Percentiles rank a stretch among this genome's conserved stretches.
Evolutionary conservation across 2,329 filamentous ascomycete genomes (phyloP).

Genomic region (Pseudophaeomoniella oleicola): DNA sequence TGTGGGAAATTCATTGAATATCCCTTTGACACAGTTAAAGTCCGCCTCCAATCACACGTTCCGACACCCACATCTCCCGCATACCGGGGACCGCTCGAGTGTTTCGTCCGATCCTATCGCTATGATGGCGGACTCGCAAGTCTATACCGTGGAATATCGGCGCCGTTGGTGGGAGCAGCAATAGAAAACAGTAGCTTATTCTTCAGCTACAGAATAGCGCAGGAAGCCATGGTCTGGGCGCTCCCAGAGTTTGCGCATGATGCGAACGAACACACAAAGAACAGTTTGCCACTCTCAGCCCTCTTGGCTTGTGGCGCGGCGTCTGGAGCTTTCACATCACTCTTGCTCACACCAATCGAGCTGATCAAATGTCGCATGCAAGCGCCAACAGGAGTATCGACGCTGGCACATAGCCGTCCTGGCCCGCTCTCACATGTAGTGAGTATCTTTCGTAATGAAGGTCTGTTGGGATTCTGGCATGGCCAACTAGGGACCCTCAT

Average conservation of each 20-base stretch:
- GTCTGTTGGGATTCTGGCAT: constrained; percentile 80
- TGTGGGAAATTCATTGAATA: constrained; percentile 96
- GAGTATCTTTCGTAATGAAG: constrained; percentile 69
- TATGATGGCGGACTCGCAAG: constrained; percentile 67
- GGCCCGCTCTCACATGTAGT: constrained; percentile 58
- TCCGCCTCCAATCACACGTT: constrained; percentile 85
- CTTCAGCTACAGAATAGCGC: constrained; percentile 64
- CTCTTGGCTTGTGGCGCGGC: constrained; percentile 71
- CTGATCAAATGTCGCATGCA: constrained; percentile 98
- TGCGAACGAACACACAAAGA: constrained; percentile 14
- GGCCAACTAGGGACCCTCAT: constrained; percentile 89
- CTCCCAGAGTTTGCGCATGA: constrained; percentile 31
- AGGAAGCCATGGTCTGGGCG: constrained; percentile 49
- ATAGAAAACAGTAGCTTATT: constrained; percentile 87
- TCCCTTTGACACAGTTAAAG: constrained; percentile 96
- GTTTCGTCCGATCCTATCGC: constrained; percentile 62
- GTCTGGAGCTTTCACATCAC: constrained; percentile 75
- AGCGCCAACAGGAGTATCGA: constrained; percentile 37
- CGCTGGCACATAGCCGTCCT: constrained; percentile 26
- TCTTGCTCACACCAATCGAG: constrained; percentile 88
- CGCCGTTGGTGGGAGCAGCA: constrained; percentile 78
- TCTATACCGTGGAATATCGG: constrained; percentile 84
- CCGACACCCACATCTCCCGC: constrained; percentile 18
- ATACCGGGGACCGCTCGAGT: constrained; percentile 81
- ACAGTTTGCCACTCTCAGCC: constrained; percentile 53